phyloP scores from a whole-genome alignment of 179 eudicot genomes.

The Spinacia oleracea region DNA sequence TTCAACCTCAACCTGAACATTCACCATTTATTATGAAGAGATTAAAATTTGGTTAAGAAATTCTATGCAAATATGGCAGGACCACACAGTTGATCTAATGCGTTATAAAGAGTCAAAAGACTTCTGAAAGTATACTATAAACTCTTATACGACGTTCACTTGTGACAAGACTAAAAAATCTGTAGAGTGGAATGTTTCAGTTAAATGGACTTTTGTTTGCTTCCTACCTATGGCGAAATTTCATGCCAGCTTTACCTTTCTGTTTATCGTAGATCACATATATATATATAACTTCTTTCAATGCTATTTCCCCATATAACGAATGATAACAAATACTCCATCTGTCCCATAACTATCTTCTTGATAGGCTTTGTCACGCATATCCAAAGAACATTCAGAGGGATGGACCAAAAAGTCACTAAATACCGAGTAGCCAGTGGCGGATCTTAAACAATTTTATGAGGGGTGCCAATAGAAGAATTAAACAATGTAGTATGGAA shows the following conservation, averaged over 20 bases:
- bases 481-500: too few species aligned
- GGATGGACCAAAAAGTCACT: too few species aligned
- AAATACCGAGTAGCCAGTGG: too few species aligned
- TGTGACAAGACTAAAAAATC: too few species aligned
- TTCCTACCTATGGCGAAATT: not conserved
- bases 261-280: not conserved
- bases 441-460: too few species aligned
- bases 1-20: constrained; percentile 59
- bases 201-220: not conserved
- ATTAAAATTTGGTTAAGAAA: too few species aligned
- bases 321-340: not conserved
- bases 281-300: not conserved
- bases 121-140: not conserved
- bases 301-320: not conserved
- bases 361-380: too few species aligned
- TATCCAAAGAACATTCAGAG: too few species aligned
- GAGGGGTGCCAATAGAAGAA: too few species aligned
- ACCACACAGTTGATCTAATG: not conserved
- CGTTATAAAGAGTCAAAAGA: not conserved
- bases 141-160: too few species aligned
- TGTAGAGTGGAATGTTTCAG: too few species aligned
- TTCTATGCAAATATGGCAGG: not conserved
- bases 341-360: too few species aligned
- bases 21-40: not conserved
- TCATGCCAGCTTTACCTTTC: not conserved